Conservation (phyloP, 2,329 filamentous ascomycete species). For the Ophiostoma ips region DNA sequence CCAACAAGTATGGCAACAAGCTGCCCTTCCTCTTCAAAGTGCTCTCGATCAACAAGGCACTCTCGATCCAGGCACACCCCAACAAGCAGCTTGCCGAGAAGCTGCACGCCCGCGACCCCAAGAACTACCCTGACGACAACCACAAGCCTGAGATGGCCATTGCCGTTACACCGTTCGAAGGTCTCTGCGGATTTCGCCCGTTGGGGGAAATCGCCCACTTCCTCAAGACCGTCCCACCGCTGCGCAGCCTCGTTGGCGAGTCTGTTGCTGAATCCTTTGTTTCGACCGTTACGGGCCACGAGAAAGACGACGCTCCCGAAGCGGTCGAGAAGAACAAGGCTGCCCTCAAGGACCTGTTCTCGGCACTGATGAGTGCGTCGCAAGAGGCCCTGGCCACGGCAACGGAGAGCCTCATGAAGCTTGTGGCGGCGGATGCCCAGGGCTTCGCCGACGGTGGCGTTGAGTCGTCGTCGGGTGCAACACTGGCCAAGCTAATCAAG, state of each 20-base stretch:
- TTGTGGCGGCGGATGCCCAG: conserved; percentile 41
- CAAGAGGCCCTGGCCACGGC: conserved; percentile 49
- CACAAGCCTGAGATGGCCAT: conserved; percentile 99
- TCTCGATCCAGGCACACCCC: conserved; percentile 93
- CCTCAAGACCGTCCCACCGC: conserved; percentile 40
- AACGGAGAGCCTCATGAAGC: conserved; percentile 53
- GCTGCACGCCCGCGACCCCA: conserved; percentile 71
- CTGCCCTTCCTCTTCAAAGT: conserved; percentile 98
- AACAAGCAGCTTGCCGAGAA: conserved; percentile 90
- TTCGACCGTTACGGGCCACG: conserved; percentile 33
- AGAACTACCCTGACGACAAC: conserved; percentile 98
- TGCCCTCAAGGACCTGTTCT: conserved; percentile 62
- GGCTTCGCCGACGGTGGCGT: conserved; percentile 63
- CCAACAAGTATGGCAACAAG: conserved; percentile 62
- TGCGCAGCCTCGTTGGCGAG: conserved; percentile 54
- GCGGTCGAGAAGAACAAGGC: conserved; percentile 52
- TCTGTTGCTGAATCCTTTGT: conserved; percentile 44
- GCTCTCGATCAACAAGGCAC: conserved; percentile 83
- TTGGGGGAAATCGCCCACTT: conserved; percentile 79
- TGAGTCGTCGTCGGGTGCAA: conserved; percentile 50
- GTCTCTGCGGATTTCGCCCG: conserved; percentile 88
- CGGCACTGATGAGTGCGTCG: conserved; percentile 64
- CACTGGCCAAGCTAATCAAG: conserved; percentile 62
- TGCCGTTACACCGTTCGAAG: conserved; percentile 90
- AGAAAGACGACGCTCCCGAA: conserved; percentile 24